phyloP scores from a whole-genome alignment of 1,139 yeast species.

The Scheffersomyces cryptocercus region DNA sequence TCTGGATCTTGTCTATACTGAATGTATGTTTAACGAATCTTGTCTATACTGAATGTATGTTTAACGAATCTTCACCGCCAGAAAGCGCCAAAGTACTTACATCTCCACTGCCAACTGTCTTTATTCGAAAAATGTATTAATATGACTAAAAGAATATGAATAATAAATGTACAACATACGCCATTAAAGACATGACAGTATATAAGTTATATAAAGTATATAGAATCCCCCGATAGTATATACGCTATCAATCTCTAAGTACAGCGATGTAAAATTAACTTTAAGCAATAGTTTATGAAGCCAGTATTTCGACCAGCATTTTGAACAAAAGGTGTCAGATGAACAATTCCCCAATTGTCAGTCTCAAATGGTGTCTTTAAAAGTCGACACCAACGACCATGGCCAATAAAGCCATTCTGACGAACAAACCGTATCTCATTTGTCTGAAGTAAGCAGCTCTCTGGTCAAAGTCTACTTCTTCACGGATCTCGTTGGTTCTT shows the following conservation, averaged over 20 bases:
- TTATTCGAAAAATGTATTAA: constrained; percentile 1
- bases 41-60: too few relatives aligned
- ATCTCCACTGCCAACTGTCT: too few relatives aligned
- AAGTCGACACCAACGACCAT: constrained; percentile 92
- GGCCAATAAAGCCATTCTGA: constrained; percentile 97
- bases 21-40: too few relatives aligned
- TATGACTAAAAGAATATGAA: constrained; percentile 2
- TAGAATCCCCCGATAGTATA: too few relatives aligned
- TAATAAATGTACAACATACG: neutral
- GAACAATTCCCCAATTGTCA: constrained; percentile 17
- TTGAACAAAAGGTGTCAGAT: neutral
- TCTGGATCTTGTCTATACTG: too few relatives aligned
- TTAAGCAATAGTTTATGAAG: too few relatives aligned
- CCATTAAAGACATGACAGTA: too few relatives aligned
- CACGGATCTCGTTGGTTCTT: constrained; percentile 92
- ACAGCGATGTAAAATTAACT: too few relatives aligned
- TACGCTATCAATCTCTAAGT: too few relatives aligned
- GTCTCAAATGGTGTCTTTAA: constrained; percentile 16
- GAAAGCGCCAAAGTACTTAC: too few relatives aligned
- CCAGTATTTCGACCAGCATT: neutral
- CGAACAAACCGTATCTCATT: constrained; percentile 97
- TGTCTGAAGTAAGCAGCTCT: constrained; percentile 99
- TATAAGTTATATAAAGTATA: too few relatives aligned
- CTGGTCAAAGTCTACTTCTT: constrained; percentile 98
- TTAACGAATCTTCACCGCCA: too few relatives aligned